A percentile compares a stretch with the other conserved stretches of the same genome.
phyloP scores from a whole-genome alignment of 129 eudicot genomes.

The Lactuca saligna region DNA sequence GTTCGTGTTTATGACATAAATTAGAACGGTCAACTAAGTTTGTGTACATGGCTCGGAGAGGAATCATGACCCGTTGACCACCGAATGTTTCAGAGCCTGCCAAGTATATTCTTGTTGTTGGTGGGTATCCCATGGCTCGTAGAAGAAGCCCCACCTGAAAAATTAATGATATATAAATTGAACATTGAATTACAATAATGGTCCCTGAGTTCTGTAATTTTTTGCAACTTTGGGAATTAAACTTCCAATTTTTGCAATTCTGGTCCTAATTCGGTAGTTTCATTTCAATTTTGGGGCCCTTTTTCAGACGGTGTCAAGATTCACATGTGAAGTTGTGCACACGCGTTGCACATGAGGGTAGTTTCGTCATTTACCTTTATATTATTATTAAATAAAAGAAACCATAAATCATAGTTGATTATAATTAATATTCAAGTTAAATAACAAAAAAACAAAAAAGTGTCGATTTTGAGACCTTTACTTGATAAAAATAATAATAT shows the following conservation, averaged over 20 bases:
- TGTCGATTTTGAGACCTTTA: no score
- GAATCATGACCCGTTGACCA: constrained; percentile 92
- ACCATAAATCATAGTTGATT: no score
- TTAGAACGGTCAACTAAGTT: constrained; percentile 88
- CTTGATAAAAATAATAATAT: no score
- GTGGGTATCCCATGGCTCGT: constrained; percentile 94
- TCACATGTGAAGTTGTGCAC: neutral
- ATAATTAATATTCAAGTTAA: no score
- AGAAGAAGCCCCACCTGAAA: constrained; percentile 90
- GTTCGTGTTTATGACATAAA: constrained; percentile 74
- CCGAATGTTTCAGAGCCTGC: constrained; percentile 97
- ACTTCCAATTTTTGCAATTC: neutral
- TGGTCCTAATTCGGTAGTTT: neutral
- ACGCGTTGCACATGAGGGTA: neutral
- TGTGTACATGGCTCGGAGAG: constrained; percentile 88
- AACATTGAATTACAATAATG: neutral
- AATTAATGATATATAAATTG: neutral
- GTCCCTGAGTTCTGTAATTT: neutral
- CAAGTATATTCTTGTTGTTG: constrained; percentile 80
- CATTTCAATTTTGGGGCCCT: neutral
- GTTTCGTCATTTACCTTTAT: neutral
- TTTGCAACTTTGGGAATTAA: neutral
- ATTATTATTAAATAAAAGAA: no score
- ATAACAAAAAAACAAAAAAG: no score
- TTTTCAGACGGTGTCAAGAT: neutral